Conservation (phyloP, 2,329 filamentous ascomycete genomes). For the Metarhizium robertsii region DNA sequence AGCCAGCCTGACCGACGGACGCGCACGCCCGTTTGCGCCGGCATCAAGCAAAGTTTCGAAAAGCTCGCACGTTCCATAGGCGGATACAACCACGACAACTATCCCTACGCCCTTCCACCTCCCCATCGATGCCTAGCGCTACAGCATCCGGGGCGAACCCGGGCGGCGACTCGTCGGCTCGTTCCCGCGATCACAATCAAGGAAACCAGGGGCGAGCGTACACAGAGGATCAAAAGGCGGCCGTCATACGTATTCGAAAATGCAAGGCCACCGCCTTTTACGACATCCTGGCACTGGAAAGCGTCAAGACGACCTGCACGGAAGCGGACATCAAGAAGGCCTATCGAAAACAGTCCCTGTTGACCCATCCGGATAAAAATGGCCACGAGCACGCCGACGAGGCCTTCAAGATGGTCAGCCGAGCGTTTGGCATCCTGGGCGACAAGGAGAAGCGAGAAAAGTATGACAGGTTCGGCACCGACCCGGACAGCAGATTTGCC, state of each 20-base stretch:
- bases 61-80: background rate
- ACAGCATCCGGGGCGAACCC: constrained; percentile 46
- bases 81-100: background rate
- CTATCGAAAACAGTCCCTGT: constrained; percentile 84
- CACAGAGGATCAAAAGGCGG: constrained; percentile 84
- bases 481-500: constrained; percentile 82
- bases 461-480: constrained; percentile 82
- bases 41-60: background rate
- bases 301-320: constrained; percentile 52
- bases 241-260: constrained; percentile 78
- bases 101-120: background rate
- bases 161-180: constrained; percentile 28
- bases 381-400: constrained; percentile 91
- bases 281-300: constrained; percentile 75
- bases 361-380: constrained; percentile 99
- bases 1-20: background rate
- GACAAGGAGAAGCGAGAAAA: constrained; percentile 81
- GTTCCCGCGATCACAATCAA: constrained; percentile 60
- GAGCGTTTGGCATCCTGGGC: constrained; percentile 86
- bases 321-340: constrained; percentile 95
- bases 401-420: constrained; percentile 95
- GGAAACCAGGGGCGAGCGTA: constrained; percentile 68
- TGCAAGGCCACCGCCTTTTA: constrained; percentile 87
- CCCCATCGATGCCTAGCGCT: constrained; percentile 31
- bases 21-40: background rate